Conservation (phyloP, 495 filamentous ascomycete species). For the Penicillium mononematosum region DNA sequence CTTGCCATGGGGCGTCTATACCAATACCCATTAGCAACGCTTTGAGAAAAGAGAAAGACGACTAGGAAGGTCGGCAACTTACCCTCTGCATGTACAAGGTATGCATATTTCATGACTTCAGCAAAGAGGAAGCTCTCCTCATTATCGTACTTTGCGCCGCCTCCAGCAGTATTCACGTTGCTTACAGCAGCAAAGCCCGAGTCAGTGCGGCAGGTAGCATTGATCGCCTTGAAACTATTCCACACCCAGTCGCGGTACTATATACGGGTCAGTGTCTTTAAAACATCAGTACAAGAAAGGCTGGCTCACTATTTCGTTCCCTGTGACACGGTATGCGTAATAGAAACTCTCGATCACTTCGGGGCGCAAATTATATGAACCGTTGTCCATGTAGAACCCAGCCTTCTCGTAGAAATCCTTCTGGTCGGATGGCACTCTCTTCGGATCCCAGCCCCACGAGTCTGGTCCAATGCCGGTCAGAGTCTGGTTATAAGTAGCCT, state of each 20-base stretch:
- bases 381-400: slow-evolving; percentile 72
- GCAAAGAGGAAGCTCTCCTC: slow-evolving; percentile 92
- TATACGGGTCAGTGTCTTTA: slow-evolving; percentile 17
- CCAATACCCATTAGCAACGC: slow-evolving; percentile 12
- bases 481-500: slow-evolving; percentile 68
- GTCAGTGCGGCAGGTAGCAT: slow-evolving; percentile 58
- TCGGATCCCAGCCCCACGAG: slow-evolving; percentile 66
- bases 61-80: background rate
- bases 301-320: slow-evolving; percentile 48
- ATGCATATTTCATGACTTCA: slow-evolving; percentile 85
- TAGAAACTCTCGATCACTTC: slow-evolving; percentile 88
- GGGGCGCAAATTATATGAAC: slow-evolving; percentile 68
- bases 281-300: background rate
- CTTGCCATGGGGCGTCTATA: slow-evolving; percentile 65
- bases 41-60: background rate
- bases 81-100: slow-evolving; percentile 59
- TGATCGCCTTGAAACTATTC: slow-evolving; percentile 74
- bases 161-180: slow-evolving; percentile 63
- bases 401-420: slow-evolving; percentile 57
- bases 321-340: slow-evolving; percentile 80
- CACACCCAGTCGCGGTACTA: slow-evolving; percentile 84
- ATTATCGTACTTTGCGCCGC: slow-evolving; percentile 63
- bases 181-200: slow-evolving; percentile 65
- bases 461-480: slow-evolving; percentile 79
- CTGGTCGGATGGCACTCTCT: slow-evolving; percentile 46